Evolutionary conservation across 2,329 filamentous ascomycete species (phyloP).

Genomic region (Trichoderma brevicompactum): DNA sequence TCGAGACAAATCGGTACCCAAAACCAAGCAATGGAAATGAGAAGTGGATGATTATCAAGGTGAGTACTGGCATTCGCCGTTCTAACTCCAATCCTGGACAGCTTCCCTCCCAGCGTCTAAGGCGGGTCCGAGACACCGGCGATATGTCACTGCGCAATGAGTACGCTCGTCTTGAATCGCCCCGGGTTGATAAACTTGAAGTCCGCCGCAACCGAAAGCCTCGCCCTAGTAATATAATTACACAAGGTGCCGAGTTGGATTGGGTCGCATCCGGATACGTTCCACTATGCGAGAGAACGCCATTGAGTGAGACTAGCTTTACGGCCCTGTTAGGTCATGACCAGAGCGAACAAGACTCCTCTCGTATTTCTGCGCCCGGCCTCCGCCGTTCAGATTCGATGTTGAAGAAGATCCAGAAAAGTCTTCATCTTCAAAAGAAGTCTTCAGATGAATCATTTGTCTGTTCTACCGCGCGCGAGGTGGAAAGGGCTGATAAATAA

Average conservation of each 20-base stretch:
- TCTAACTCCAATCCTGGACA: not conserved
- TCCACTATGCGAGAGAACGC: not conserved
- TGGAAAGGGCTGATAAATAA: constrained; percentile 22
- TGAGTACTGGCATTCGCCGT: constrained; percentile 5
- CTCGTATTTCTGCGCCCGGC: not conserved
- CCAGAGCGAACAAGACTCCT: not conserved
- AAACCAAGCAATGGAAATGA: not conserved
- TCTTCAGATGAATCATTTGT: constrained; percentile 33
- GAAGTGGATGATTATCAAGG: not conserved
- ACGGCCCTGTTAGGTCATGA: not conserved
- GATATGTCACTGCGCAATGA: constrained; percentile 17
- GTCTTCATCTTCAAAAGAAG: constrained; percentile 8
- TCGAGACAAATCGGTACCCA: not conserved
- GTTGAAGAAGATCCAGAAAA: constrained; percentile 8
- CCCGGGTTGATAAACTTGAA: not conserved
- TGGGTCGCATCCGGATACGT: not conserved
- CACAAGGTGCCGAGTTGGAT: not conserved
- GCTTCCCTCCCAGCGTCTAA: not conserved
- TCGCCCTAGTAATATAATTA: not conserved
- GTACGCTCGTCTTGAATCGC: not conserved
- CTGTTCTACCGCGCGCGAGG: constrained; percentile 29
- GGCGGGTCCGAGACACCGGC: constrained; percentile 8
- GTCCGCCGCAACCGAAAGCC: not conserved
- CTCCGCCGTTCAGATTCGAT: not conserved
- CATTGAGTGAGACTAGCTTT: not conserved